phyloP scores from a whole-genome alignment of 352 stramenopile genomes.

The Globisporangium viniferum region DNA sequence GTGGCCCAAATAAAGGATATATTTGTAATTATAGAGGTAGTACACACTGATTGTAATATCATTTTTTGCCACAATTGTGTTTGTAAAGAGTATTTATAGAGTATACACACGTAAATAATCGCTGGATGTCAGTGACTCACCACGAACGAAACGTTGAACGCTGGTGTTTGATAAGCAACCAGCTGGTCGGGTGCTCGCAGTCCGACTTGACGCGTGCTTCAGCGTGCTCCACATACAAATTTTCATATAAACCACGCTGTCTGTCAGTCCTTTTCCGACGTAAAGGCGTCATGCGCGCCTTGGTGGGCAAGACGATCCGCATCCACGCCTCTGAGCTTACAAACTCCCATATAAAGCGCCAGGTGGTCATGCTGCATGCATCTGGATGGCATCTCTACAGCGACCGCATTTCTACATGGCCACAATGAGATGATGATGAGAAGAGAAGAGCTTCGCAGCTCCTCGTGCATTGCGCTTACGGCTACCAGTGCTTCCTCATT shows the following conservation, averaged over 20 bases:
- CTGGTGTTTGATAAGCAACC: conserved; percentile 3
- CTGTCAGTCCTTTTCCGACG: conserved; percentile 1
- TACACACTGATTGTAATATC: too few species aligned
- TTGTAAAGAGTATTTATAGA: neutral
- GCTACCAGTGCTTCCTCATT: neutral
- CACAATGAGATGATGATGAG: neutral
- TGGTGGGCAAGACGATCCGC: neutral
- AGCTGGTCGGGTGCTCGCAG: conserved; percentile 5
- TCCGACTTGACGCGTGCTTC: conserved; percentile 3
- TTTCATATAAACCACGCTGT: neutral
- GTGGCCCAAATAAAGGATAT: neutral
- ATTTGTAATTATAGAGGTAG: neutral
- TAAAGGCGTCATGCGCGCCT: conserved; percentile 1
- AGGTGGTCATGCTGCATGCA: neutral
- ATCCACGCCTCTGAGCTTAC: neutral
- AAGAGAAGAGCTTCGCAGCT: neutral
- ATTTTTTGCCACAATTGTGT: neutral
- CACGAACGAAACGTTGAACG: conserved; percentile 6
- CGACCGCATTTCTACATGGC: conserved; percentile 3
- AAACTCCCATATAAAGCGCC: neutral
- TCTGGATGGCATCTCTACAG: neutral
- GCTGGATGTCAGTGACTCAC: neutral
- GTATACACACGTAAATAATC: too few species aligned
- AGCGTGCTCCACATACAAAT: neutral
- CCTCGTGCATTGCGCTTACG: neutral